Conservation (phyloP, 2,329 filamentous ascomycete species). For the Fusarium chlamydosporum region DNA sequence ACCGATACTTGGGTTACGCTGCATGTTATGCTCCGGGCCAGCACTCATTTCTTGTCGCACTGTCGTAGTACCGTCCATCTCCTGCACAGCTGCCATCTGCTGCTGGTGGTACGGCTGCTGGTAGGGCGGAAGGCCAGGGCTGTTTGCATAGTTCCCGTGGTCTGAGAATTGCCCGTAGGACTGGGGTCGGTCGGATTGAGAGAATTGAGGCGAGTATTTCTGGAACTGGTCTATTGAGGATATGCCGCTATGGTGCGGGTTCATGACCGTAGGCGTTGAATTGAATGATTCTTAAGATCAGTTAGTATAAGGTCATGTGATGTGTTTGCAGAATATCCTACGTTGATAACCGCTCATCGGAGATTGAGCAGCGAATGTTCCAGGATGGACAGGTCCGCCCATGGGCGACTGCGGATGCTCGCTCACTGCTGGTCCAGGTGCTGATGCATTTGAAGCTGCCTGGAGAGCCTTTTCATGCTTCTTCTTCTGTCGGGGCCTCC, state of each 20-base stretch:
- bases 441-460: slow-evolving; percentile 8
- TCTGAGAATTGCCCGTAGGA: slow-evolving; percentile 41
- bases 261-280: slow-evolving; percentile 28
- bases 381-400: slow-evolving; percentile 8
- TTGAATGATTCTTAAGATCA: slow-evolving; percentile 36
- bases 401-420: slow-evolving; percentile 34
- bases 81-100: slow-evolving; percentile 39
- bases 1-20: slow-evolving; percentile 6
- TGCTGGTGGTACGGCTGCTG: slow-evolving; percentile 23
- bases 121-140: slow-evolving; percentile 34
- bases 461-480: slow-evolving; percentile 7
- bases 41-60: slow-evolving; percentile 44
- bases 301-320: slow-evolving; percentile 14
- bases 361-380: slow-evolving; percentile 30
- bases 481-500: slow-evolving; percentile 44
- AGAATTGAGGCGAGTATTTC: slow-evolving; percentile 39
- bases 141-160: slow-evolving; percentile 9
- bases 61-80: slow-evolving; percentile 46
- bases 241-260: slow-evolving; percentile 36
- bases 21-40: slow-evolving; percentile 30
- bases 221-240: slow-evolving; percentile 40
- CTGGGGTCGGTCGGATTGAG: slow-evolving; percentile 37
- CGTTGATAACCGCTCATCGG: slow-evolving; percentile 46
- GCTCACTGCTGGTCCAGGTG: slow-evolving; percentile 16
- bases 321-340: slow-evolving; percentile 17